Conservation (phyloP, 2,329 filamentous ascomycete species). For the Botryotinia globosa region DNA sequence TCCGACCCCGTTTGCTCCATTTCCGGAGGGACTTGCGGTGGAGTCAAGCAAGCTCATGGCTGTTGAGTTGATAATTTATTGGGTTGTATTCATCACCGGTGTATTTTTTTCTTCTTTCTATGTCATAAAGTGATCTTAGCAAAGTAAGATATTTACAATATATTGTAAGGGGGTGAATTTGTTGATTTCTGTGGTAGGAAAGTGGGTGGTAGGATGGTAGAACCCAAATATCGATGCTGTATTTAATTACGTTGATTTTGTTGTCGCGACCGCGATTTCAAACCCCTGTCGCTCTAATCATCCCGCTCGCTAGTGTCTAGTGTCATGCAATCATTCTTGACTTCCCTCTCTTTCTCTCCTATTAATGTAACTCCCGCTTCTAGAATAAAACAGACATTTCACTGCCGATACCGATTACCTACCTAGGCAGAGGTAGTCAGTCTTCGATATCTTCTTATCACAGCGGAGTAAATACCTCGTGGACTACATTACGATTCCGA, state of each 20-base stretch:
- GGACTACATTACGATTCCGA: no score
- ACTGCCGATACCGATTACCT: not conserved
- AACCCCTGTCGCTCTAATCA: conserved; percentile 18
- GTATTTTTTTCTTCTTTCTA: conserved; percentile 1
- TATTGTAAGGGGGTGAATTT: conserved; percentile 23
- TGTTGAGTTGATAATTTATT: conserved; percentile 24
- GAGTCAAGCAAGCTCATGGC: conserved; percentile 38
- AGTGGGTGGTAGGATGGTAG: conserved; percentile 26
- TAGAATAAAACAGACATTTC: conserved; percentile 12
- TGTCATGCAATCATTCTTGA: conserved; percentile 11
- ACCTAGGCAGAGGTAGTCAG: not conserved
- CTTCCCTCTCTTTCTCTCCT: not conserved
- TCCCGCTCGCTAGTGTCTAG: conserved; percentile 11
- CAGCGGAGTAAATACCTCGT: not conserved
- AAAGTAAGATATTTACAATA: conserved; percentile 23
- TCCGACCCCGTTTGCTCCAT: conserved; percentile 36
- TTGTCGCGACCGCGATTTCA: conserved; percentile 21
- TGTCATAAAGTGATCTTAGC: conserved; percentile 9
- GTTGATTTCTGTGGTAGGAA: not conserved
- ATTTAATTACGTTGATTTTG: conserved; percentile 18
- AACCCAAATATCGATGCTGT: conserved; percentile 26
- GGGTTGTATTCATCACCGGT: conserved; percentile 31
- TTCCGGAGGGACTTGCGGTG: conserved; percentile 34
- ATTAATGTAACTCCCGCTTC: not conserved
- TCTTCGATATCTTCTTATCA: not conserved